Evolutionary conservation across 768 basidiomycete genomes (phyloP).

Genomic region (Mycena metata): DNA sequence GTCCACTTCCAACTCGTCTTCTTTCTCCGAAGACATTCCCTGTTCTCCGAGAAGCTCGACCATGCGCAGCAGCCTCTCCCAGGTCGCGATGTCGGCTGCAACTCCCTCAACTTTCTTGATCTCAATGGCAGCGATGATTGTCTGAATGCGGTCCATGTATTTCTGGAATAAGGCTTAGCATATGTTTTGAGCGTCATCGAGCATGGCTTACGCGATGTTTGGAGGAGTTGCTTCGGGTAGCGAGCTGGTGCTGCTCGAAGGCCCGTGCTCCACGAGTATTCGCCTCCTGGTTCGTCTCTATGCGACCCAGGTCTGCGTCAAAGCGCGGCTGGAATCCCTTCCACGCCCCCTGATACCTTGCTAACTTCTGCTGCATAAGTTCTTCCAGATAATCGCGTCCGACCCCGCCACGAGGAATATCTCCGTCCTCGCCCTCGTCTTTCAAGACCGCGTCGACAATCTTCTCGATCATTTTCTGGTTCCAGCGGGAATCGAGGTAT

Average conservation of each 20-base stretch:
- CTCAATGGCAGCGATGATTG: conserved; percentile 10
- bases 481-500: conserved; percentile 30
- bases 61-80: too few relatives aligned
- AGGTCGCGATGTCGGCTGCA: too few relatives aligned
- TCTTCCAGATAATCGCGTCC: too few relatives aligned
- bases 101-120: too few relatives aligned
- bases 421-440: too few relatives aligned
- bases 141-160: conserved; percentile 17
- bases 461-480: conserved; percentile 24
- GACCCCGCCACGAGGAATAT: too few relatives aligned
- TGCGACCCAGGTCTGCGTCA: conserved; percentile 6
- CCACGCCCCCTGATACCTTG: too few relatives aligned
- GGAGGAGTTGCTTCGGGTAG: conserved; percentile 19
- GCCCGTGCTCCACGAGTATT: conserved; percentile 10
- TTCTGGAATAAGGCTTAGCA: conserved; percentile 23
- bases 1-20: too few relatives aligned
- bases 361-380: too few relatives aligned
- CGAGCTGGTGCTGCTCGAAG: conserved; percentile 26
- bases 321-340: too few relatives aligned
- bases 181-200: conserved; percentile 1
- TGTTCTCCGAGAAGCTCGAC: too few relatives aligned
- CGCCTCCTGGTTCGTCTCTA: conserved; percentile 30
- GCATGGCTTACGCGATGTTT: conserved; percentile 30
- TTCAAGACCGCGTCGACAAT: conserved; percentile 25
- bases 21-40: too few relatives aligned